A percentile compares a stretch with the other conserved stretches of the same genome.
Evolutionary conservation across 2,329 filamentous ascomycete species (phyloP).

Genomic region (Colletotrichum sp.): DNA sequence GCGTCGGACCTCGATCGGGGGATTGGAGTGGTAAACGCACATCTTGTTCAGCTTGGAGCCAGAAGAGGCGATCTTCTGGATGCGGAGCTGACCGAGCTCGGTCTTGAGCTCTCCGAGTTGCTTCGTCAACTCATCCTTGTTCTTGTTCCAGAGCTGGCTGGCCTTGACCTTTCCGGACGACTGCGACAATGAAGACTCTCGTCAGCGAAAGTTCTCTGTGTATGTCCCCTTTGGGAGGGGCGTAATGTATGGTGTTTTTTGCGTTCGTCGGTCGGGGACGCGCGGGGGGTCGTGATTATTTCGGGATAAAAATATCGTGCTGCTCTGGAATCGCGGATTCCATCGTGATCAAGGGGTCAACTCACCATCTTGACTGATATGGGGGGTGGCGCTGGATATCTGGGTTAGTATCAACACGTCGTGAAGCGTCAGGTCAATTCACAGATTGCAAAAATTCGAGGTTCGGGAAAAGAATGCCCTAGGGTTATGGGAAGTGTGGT

Average conservation of each 20-base stretch:
- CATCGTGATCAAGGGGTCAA: slow-evolving; percentile 7
- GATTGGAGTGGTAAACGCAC: slow-evolving; percentile 58
- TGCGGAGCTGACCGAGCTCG: slow-evolving; percentile 94
- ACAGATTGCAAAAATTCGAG: background rate
- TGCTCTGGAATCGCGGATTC: slow-evolving; percentile 4
- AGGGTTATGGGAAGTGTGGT: background rate
- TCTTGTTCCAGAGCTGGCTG: slow-evolving; percentile 97
- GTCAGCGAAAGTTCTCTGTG: slow-evolving; percentile 18
- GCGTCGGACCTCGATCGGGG: background rate
- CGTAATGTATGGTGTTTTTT: background rate
- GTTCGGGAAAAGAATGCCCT: background rate
- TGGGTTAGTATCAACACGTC: slow-evolving; percentile 22
- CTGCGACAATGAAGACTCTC: slow-evolving; percentile 29
- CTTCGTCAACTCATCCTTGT: slow-evolving; percentile 97
- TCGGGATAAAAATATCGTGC: background rate
- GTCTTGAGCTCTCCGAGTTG: slow-evolving; percentile 95
- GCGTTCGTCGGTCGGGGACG: background rate
- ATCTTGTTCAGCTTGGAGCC: slow-evolving; percentile 97
- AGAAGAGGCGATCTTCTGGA: slow-evolving; percentile 97
- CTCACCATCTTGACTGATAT: slow-evolving; percentile 23
- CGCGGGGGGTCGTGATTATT: background rate
- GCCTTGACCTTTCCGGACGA: slow-evolving; percentile 82
- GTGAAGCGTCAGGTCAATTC: background rate
- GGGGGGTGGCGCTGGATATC: slow-evolving; percentile 22
- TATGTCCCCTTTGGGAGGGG: background rate